Percentiles rank a stretch among this genome's conserved stretches.
phyloP scores from a whole-genome alignment of 108 stramenopile genomes.

The Cyclotella choctawhatcheeana region DNA sequence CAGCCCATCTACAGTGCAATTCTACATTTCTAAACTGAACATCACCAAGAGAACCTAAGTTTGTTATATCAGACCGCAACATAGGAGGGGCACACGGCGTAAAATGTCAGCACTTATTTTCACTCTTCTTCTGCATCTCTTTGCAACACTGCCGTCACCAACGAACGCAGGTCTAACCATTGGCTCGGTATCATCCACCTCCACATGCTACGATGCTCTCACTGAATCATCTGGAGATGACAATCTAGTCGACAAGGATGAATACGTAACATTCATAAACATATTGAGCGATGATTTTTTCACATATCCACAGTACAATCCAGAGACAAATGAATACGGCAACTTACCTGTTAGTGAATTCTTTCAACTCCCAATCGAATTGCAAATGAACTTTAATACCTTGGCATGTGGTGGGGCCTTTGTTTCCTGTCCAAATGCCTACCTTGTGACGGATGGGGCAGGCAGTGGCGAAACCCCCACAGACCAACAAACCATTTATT shows the following conservation, averaged over 20 bases:
- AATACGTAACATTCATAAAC: conserved; percentile 41
- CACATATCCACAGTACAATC: conserved; percentile 16
- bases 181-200: conserved; percentile 21
- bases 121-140: too few species aligned
- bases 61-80: too few species aligned
- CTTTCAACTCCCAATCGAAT: conserved; percentile 6
- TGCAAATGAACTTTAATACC: conserved; percentile 28
- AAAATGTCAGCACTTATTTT: too few species aligned
- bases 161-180: conserved; percentile 26
- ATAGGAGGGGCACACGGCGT: too few species aligned
- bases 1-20: too few species aligned
- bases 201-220: conserved; percentile 27
- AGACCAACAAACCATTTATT: conserved; percentile 29
- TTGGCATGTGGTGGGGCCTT: conserved; percentile 36
- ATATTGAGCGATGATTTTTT: conserved; percentile 19
- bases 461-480: conserved; percentile 7
- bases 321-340: neutral
- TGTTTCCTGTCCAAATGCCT: conserved; percentile 25
- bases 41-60: too few species aligned
- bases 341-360: conserved; percentile 25
- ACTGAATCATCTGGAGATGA: conserved; percentile 8
- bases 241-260: conserved; percentile 13
- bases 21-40: too few species aligned
- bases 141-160: too few species aligned
- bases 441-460: conserved; percentile 23